Evolutionary conservation across 2,329 filamentous ascomycete species (phyloP), one percentile per base, ranked within the genome.

Genomic region (Ampelomyces quisqualis): DNA sequence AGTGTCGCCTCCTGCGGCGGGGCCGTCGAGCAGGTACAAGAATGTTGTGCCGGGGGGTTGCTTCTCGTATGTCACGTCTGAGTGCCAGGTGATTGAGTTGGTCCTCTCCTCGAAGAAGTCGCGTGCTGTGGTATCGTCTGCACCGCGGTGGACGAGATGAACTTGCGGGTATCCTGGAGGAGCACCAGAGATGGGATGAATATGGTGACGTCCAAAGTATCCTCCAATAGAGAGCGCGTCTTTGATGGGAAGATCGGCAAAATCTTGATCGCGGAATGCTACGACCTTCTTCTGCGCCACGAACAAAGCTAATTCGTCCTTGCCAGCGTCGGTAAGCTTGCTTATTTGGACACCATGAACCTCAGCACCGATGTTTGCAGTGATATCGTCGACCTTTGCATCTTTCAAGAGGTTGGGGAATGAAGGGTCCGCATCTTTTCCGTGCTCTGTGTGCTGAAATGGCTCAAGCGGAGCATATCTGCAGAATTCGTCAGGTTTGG

Each of bases 11-110:
- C 90, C 90, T 1, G 81, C 84, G 26, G 80, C 75, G 1, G 90
- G 90, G 30, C 80, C 84, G 62, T 95, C 89, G n/a, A 96, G 78
- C 34, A 90, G 77, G 63, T 94, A 95, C 23, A 95, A 70, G 70
- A 95, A 94, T 0, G 90, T 95, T 0, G 89, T 95, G 20, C 89
- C 88, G 0, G 90, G 89, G 1, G 90, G 89, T 70, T 96, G 90
- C 53, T 80, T 73, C 72, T 95, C 90, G 63, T 94, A 95, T 0
- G 86, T 87, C 1, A 95, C 84, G 54, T 95, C 90, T 0, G 84
- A 87, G 71, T 95, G 90, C 89, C 89, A 95, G 6, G 88, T 88
- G 1, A 94, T 82, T 1, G 84, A 87, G 69, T 84, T 91, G 3
- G 86, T 90, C 15, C 86, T 79, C 32, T 80, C 79, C 39, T 77